Conservation (phyloP, 2,329 filamentous ascomycete species). For the Verticillium nonalfalfae region DNA sequence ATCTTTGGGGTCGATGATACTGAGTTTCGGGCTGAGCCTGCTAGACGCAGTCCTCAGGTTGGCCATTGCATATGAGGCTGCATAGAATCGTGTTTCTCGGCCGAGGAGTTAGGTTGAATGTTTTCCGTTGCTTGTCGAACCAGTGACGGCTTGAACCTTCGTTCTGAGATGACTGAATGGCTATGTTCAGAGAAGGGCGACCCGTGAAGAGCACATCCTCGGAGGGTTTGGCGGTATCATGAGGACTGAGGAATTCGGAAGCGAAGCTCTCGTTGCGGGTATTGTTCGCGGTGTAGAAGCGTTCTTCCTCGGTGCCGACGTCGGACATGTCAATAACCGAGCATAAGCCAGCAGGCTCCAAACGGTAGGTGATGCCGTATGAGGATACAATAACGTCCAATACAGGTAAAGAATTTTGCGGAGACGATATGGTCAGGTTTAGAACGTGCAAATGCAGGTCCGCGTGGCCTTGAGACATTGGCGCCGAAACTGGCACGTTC, state of each 20-base stretch:
- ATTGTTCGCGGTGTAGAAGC: not conserved
- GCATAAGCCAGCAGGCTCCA: not conserved
- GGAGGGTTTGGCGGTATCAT: no score
- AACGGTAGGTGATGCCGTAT: not conserved
- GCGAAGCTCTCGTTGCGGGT: not conserved
- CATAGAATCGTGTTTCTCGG: slow-evolving; percentile 6
- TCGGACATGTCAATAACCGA: not conserved
- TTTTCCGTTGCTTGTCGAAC: not conserved
- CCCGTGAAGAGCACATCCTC: slow-evolving; percentile 1
- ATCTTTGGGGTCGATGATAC: slow-evolving; percentile 4
- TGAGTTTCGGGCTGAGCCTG: not conserved
- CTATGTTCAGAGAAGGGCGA: not conserved
- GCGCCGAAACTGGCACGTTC: not conserved
- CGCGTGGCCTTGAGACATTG: not conserved
- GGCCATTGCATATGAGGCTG: slow-evolving; percentile 4
- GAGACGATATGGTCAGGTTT: not conserved
- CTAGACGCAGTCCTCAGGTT: not conserved
- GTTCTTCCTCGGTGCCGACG: not conserved
- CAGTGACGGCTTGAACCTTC: not conserved
- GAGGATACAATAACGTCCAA: not conserved
- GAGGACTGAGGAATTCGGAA: not conserved
- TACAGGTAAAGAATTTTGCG: not conserved
- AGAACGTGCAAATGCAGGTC: not conserved
- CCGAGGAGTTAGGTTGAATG: not conserved
- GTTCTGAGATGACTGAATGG: not conserved